Evolutionary conservation across 2,329 filamentous ascomycete genomes (phyloP), one percentile per base, ranked within the genome.

Genomic region (Onygenales sp.): DNA sequence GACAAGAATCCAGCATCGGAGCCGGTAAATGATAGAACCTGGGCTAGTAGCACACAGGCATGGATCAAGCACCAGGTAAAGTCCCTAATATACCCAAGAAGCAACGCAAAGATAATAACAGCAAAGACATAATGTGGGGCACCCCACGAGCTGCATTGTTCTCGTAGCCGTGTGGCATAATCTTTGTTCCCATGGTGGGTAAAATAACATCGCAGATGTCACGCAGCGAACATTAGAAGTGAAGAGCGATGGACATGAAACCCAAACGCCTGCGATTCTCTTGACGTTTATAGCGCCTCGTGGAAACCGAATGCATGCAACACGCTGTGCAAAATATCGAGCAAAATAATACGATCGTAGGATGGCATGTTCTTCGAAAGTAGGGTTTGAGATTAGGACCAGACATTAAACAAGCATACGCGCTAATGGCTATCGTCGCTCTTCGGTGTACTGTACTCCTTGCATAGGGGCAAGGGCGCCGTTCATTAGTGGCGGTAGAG

Each of bases 401-500:
- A 27, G 38, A 41, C 38, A 41, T 14, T 11, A 41, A 31, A 38
- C 21, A 31, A 44, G 21, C 36, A 17, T 41, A 11, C 11, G 38
- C 38, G n/a, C 13, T 54, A 57, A 52, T 54, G 46, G 52, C 60
- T 68, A 74, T 54, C 73, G 69, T 55, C 71, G 66, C 52, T 74
- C 73, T 54, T 76, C 73, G n/a, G 70, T 71, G 61, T 77, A 77
- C 58, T 77, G 73, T 42, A 77, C 70, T 13, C 75, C 75, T 62
- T 77, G 75, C 75, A 77, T 77, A 10, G 70, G 67, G 13, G 70
- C 71, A 21, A 65, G 61, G 2, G 69, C 66, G 7, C 70, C 70
- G 59, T 74, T 76, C 61, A 74, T 69, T 13, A 77, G 62, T 4
- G 74, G 74, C 42, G 74, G 74, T 5, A 77, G 61, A 4, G 74